These are phyloP conservation scores for Tolypocladium cylindrosporum DNA, from an alignment of 2,329 filamentous ascomycete species.

Conservation along the genomic window DNA sequence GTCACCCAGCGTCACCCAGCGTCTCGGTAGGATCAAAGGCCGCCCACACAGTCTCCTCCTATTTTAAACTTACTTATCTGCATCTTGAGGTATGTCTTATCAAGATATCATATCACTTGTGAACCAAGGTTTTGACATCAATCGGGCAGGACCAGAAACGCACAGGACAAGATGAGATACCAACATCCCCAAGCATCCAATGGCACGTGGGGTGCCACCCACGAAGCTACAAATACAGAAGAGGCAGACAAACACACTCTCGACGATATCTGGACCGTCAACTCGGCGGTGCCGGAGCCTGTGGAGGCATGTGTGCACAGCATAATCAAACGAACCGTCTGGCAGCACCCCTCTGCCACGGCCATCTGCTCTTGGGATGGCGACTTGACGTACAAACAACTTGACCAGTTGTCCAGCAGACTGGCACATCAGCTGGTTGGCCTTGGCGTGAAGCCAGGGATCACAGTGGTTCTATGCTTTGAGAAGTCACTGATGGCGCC, in stretches of 20 bases:
- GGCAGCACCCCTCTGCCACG: constrained; percentile 16
- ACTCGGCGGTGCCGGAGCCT: constrained; percentile 6
- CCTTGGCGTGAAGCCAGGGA: constrained; percentile 15
- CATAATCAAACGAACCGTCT: constrained; percentile 25
- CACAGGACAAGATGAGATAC: neutral
- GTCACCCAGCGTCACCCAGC: neutral
- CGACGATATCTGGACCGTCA: constrained; percentile 6
- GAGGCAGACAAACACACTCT: neutral
- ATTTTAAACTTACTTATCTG: neutral
- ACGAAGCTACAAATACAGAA: constrained; percentile 3
- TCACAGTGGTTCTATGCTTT: constrained; percentile 10
- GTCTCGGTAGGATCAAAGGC: neutral
- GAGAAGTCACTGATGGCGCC: constrained; percentile 13
- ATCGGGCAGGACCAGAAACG: neutral
- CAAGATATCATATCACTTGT: no score
- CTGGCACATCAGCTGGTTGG: constrained; percentile 6
- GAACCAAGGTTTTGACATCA: neutral
- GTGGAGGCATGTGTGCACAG: constrained; percentile 26
- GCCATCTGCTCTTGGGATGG: constrained; percentile 36
- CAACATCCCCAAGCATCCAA: neutral
- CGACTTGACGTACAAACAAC: constrained; percentile 27
- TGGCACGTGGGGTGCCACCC: neutral
- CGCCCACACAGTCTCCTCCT: neutral
- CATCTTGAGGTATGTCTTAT: neutral
- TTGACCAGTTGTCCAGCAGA: constrained; percentile 10